A percentile compares a stretch with the other conserved stretches of the same genome.
Evolutionary conservation across 305 asterid genomes (phyloP).

Genomic region (Andrographis paniculata): DNA sequence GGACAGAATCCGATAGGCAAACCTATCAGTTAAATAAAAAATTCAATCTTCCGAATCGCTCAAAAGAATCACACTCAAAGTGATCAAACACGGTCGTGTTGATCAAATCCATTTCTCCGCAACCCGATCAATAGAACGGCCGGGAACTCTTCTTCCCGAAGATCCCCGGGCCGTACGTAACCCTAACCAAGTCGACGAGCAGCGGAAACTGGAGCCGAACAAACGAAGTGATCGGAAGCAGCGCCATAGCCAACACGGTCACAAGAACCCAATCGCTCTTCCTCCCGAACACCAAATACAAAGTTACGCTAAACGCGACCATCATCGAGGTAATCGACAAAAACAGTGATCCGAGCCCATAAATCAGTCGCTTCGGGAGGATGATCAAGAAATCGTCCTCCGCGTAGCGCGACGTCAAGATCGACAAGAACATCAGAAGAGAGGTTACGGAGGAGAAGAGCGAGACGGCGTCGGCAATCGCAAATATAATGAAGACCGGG

Average conservation of each 20-base stretch:
- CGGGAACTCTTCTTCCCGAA: conserved; percentile 8
- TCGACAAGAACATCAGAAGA: conserved; percentile 3
- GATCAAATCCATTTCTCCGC: too few species aligned
- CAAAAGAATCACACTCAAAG: too few species aligned
- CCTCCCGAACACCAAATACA: conserved; percentile 7
- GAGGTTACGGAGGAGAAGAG: conserved; percentile 7
- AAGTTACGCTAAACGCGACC: conserved; percentile 8
- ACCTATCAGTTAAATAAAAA: too few species aligned
- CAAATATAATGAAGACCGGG: conserved; percentile 1
- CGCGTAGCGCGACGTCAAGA: conserved; percentile 14
- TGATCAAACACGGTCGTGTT: too few species aligned
- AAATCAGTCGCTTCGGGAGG: conserved; percentile 12
- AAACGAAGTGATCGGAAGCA: conserved; percentile 14
- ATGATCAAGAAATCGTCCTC: conserved; percentile 9
- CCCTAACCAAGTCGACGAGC: conserved; percentile 2
- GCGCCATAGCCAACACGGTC: conserved; percentile 5
- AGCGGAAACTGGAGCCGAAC: conserved; percentile 11
- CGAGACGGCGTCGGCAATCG: conserved; percentile 4
- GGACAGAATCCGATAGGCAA: too few species aligned
- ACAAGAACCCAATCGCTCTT: conserved; percentile 2
- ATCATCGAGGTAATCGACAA: conserved; percentile 9
- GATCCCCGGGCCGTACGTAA: conserved; percentile 14
- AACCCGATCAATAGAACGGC: too few species aligned
- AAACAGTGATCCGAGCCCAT: conserved; percentile 15
- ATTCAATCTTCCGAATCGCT: too few species aligned